Percentiles rank a stretch among this genome's conserved stretches.
These are phyloP conservation scores for Xerocomus nothofagi DNA, from an alignment of 1,284 basidiomycete genomes.

Conservation along the genomic window DNA sequence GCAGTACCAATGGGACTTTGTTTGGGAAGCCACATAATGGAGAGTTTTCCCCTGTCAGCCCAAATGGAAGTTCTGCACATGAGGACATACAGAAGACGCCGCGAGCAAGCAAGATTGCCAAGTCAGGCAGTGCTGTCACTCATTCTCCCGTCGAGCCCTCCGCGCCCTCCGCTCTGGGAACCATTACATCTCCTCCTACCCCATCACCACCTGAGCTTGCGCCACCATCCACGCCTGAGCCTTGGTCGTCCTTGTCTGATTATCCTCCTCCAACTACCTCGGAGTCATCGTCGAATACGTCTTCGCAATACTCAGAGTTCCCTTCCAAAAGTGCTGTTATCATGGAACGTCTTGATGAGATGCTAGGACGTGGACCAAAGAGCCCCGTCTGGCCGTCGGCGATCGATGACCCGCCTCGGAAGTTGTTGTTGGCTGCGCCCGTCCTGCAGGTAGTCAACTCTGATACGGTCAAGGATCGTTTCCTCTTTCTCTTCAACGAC, in stretches of 20 bases:
- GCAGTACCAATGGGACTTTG: slow-evolving; percentile 42
- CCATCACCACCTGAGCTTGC: slow-evolving; percentile 58
- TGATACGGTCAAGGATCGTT: slow-evolving; percentile 94
- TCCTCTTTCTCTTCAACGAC: slow-evolving; percentile 94
- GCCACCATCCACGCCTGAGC: slow-evolving; percentile 71
- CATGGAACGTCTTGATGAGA: slow-evolving; percentile 69
- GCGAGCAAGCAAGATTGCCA: slow-evolving; percentile 36
- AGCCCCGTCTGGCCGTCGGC: slow-evolving; percentile 61
- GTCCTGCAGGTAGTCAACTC: slow-evolving; percentile 93
- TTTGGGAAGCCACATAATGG: slow-evolving; percentile 30
- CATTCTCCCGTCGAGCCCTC: slow-evolving; percentile 27
- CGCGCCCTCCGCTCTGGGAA: slow-evolving; percentile 20
- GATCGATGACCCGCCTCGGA: slow-evolving; percentile 85
- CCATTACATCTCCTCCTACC: slow-evolving; percentile 36
- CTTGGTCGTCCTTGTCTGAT: slow-evolving; percentile 42
- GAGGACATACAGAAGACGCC: slow-evolving; percentile 33
- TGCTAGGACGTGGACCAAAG: slow-evolving; percentile 58
- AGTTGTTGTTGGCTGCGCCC: slow-evolving; percentile 80
- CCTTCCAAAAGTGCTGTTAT: slow-evolving; percentile 45
- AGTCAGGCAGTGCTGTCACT: slow-evolving; percentile 24
- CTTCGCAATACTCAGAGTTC: slow-evolving; percentile 42
- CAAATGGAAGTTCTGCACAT: slow-evolving; percentile 22
- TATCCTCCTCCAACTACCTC: slow-evolving; percentile 45
- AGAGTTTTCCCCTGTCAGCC: slow-evolving; percentile 29
- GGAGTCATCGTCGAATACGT: slow-evolving; percentile 48